Conservation (phyloP, 2,329 filamentous ascomycete species). For the Fusarium haematococcum region DNA sequence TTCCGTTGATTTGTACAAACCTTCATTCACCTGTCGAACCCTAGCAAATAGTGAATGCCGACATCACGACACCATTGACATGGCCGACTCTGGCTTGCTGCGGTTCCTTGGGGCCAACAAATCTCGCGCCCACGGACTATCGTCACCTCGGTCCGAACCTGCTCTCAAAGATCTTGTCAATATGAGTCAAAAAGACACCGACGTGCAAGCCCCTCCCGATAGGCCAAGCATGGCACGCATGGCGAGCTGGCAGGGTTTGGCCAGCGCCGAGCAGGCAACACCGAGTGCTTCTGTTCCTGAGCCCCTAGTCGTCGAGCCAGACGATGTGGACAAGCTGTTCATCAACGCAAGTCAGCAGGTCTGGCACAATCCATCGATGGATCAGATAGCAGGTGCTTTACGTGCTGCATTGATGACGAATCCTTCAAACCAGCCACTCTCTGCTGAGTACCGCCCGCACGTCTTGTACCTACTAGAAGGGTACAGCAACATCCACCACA, state of each 20-base stretch:
- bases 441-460: conserved; percentile 56
- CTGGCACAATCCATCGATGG: conserved; percentile 56
- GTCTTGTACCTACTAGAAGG: conserved; percentile 54
- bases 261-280: neutral
- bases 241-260: conserved; percentile 27
- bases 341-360: conserved; percentile 35
- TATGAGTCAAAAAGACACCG: conserved; percentile 3
- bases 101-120: conserved; percentile 41
- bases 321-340: conserved; percentile 31
- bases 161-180: conserved; percentile 32
- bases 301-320: conserved; percentile 9
- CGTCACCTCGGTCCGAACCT: conserved; percentile 37
- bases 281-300: neutral
- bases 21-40: neutral
- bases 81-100: conserved; percentile 42
- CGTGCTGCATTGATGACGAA: conserved; percentile 56
- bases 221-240: conserved; percentile 20
- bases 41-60: neutral
- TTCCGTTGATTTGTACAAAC: neutral
- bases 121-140: conserved; percentile 34
- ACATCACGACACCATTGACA: conserved; percentile 11
- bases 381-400: conserved; percentile 59
- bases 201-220: neutral
- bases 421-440: conserved; percentile 49
- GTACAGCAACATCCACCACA: conserved; percentile 45